Evolutionary conservation across 2,329 filamentous ascomycete species (phyloP), one percentile per base, ranked within the genome.

Genomic region (Diaporthe humulicola): DNA sequence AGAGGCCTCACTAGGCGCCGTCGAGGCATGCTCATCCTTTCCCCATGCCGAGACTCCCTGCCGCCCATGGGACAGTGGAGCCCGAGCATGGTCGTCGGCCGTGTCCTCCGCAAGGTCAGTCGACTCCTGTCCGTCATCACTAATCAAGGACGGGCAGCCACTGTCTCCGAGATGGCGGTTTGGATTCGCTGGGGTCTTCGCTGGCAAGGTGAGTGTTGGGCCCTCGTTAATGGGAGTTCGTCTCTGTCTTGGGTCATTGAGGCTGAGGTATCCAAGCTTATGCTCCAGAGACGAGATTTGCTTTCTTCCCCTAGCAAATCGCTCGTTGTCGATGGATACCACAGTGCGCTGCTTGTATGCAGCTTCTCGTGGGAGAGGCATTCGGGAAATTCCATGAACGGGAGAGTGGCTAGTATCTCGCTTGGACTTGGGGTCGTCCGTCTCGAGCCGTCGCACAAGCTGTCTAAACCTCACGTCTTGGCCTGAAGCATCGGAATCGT

Each of bases 61-160:
- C 3, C 6, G 19, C 2, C 22, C 4, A 8, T 36, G 45, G 3
- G 2, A 52, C 17, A 52, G n/a, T 14, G 8, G 30, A 4, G n/a
- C 30, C 12, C n/a, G 14, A 36, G 28, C 14, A 25, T 17, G 3
- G 2, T 33, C 19, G 30, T 67, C 25, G 7, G 33, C 30, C 22
- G 4, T n/a, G 1, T 36, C 30, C 6, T 48, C 45, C 14, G 45
- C 22, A 12, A 17, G 19, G 2, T 25, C 45, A 15, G 3, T 38
- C 2, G 64, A 30, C 45, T 67, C 64, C 30, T 33, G 22, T 12
- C 64, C 64, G 33, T 52, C 45, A 38, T 67, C 64, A 38, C 45
- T 52, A 38, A 67, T 38, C 1, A 67, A 36, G 3, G 64, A 67
- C 50, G 64, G 45, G 64, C 64, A 67, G 45, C 45, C 64, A 10